Conservation (phyloP, 2,329 filamentous ascomycete genomes). For the Tolypocladium album region DNA sequence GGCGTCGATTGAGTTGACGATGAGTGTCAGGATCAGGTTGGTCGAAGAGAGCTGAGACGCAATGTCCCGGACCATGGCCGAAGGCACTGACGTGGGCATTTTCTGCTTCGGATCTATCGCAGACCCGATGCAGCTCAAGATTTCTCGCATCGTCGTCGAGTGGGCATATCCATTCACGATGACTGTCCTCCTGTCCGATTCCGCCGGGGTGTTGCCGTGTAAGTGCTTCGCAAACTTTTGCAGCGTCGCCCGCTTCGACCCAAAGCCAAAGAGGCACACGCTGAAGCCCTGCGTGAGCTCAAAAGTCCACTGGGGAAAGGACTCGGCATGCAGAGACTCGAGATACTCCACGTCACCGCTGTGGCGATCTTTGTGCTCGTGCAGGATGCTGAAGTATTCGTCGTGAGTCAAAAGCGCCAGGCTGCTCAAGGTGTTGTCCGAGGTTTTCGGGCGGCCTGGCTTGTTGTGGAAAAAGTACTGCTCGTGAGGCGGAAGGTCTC, state of each 20-base stretch:
- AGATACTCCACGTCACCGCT: conserved; percentile 59
- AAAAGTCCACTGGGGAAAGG: conserved; percentile 87
- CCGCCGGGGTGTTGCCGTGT: conserved; percentile 19
- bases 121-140: conserved; percentile 57
- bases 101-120: conserved; percentile 44
- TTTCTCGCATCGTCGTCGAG: conserved; percentile 54
- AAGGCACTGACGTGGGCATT: conserved; percentile 50
- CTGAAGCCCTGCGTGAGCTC: conserved; percentile 82
- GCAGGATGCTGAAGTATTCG: conserved; percentile 67
- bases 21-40: conserved; percentile 45
- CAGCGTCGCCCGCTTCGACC: conserved; percentile 71
- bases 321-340: conserved; percentile 63
- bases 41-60: conserved; percentile 43
- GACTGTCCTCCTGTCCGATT: conserved; percentile 46
- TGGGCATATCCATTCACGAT: conserved; percentile 78
- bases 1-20: conserved; percentile 84
- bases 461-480: conserved; percentile 91
- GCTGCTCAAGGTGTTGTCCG: conserved; percentile 70
- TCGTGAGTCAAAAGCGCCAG: conserved; percentile 77
- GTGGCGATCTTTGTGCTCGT: conserved; percentile 58
- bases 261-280: conserved; percentile 84
- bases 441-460: conserved; percentile 71
- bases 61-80: conserved; percentile 58
- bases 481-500: conserved; percentile 77
- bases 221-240: conserved; percentile 67